These are phyloP conservation scores for Carpinus fangiana DNA, from an alignment of 306 rosid genomes.

Conservation along the genomic window DNA sequence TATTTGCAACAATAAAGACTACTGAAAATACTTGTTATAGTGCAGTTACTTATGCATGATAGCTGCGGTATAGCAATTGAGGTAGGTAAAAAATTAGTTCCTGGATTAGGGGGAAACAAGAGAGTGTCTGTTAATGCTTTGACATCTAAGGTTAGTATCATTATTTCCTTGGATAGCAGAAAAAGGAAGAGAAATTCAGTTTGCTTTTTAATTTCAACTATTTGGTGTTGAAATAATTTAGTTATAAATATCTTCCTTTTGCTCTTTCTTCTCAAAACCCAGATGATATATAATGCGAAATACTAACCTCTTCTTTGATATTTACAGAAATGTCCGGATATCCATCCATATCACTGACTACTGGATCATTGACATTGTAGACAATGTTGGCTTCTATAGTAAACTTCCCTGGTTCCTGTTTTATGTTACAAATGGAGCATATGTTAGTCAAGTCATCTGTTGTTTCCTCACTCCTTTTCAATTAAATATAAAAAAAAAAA, in stretches of 20 bases:
- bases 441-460: neutral
- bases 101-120: neutral
- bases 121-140: too few relatives aligned
- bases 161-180: neutral
- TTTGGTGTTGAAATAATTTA: too few relatives aligned
- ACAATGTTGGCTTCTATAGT: constrained; percentile 26
- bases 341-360: constrained; percentile 5
- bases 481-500: neutral
- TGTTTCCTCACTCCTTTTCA: neutral
- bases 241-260: neutral
- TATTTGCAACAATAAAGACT: neutral
- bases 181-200: neutral
- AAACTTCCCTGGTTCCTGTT: constrained; percentile 32
- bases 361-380: constrained; percentile 17
- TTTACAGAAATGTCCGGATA: neutral
- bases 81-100: neutral
- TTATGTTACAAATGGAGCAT: constrained; percentile 4
- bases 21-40: neutral
- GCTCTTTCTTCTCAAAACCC: neutral
- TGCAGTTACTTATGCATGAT: neutral
- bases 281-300: neutral
- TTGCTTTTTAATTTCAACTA: too few relatives aligned
- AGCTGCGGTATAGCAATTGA: neutral
- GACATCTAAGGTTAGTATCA: too few relatives aligned
- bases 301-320: constrained; percentile 3